Percentiles rank a stretch among this genome's conserved stretches.
Conservation (phyloP, 768 basidiomycete species). For the Lyophyllum semitale region DNA sequence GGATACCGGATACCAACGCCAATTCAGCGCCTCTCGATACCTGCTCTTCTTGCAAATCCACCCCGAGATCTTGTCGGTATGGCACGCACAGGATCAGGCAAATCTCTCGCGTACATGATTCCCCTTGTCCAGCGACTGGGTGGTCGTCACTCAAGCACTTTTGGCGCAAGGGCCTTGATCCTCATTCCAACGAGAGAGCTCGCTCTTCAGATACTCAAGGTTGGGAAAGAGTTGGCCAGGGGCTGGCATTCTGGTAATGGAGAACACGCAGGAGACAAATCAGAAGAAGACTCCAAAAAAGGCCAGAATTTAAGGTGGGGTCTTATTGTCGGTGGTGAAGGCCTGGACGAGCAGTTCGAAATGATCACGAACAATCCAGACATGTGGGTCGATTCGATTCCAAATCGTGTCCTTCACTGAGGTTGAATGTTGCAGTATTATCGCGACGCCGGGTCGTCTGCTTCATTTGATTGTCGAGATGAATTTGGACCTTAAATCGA, state of each 20-base stretch:
- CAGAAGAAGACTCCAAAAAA: conserved; percentile 53
- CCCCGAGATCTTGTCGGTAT: conserved; percentile 95
- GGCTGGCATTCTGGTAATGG: conserved; percentile 68
- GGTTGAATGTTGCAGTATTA: conserved; percentile 60
- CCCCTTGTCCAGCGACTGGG: conserved; percentile 88
- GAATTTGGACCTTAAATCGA: conserved; percentile 85
- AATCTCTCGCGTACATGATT: conserved; percentile 94
- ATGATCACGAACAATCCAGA: conserved; percentile 95
- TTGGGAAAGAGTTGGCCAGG: conserved; percentile 91
- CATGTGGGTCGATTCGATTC: conserved; percentile 61
- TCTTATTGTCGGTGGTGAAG: conserved; percentile 93
- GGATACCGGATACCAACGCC: conserved; percentile 96
- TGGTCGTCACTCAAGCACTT: conserved; percentile 74
- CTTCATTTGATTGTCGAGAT: conserved; percentile 98
- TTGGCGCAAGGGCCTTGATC: conserved; percentile 86
- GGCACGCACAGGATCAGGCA: conserved; percentile 98
- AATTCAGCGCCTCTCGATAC: conserved; percentile 90
- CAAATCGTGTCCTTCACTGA: conserved; percentile 10
- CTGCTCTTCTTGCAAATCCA: conserved; percentile 78
- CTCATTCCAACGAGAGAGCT: conserved; percentile 92
- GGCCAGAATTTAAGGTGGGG: conserved; percentile 82
- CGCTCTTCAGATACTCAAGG: conserved; percentile 90
- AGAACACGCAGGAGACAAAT: conserved; percentile 78
- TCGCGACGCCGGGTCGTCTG: conserved; percentile 96
- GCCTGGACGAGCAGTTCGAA: conserved; percentile 94